Percentiles rank a stretch among this genome's conserved stretches.
Conservation (phyloP, 805 yeast genomes). For the Pichia exigua region DNA sequence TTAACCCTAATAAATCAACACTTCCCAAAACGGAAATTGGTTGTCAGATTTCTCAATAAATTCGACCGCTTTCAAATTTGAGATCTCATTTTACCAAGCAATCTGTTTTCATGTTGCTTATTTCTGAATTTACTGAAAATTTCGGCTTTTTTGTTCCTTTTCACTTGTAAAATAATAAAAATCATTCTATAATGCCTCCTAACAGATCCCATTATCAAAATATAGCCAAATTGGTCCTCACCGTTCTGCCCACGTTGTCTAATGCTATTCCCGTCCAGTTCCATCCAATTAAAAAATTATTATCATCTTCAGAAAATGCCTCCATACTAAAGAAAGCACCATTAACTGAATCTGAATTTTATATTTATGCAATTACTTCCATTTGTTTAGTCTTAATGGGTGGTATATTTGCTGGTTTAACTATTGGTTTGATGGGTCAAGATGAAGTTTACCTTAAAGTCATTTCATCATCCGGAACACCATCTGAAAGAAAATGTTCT, state of each 20-base stretch:
- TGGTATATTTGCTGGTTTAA: constrained; percentile 88
- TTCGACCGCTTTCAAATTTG: background rate
- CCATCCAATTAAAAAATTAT: constrained; percentile 6
- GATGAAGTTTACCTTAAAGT: constrained; percentile 93
- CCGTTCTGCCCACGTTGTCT: constrained; percentile 4
- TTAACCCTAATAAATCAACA: background rate
- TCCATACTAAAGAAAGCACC: constrained; percentile 11
- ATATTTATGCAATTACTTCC: constrained; percentile 45
- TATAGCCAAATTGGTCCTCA: constrained; percentile 3
- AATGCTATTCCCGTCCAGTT: constrained; percentile 11
- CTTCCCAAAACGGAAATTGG: background rate
- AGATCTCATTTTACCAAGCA: background rate
- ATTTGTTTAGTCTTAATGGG: constrained; percentile 62
- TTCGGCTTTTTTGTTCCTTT: no score
- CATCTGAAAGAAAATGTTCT: constrained; percentile 60
- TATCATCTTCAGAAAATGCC: background rate
- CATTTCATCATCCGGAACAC: constrained; percentile 78
- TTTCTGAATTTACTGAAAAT: background rate
- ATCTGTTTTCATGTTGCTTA: background rate
- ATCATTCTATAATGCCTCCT: background rate
- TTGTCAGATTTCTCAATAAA: background rate
- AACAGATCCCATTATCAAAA: background rate
- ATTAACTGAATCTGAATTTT: constrained; percentile 31
- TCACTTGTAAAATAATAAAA: background rate
- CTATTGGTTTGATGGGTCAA: constrained; percentile 97